Evolutionary conservation across 2,329 filamentous ascomycete species (phyloP).

Genomic region (Stemphylium vesicarium): DNA sequence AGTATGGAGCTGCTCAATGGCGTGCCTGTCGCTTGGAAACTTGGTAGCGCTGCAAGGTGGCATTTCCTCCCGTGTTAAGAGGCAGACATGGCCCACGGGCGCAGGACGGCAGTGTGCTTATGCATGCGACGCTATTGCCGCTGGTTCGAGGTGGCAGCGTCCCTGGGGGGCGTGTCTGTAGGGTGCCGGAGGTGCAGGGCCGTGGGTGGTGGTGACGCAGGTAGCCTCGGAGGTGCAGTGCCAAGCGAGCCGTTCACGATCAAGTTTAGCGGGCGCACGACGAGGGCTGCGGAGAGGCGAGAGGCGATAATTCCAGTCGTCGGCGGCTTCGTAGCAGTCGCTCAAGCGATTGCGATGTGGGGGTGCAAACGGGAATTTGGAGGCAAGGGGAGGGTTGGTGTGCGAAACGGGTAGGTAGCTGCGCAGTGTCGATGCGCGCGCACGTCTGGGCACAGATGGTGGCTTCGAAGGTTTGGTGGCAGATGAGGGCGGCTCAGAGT

Average conservation of each 20-base stretch:
- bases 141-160: conserved; percentile 10
- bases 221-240: conserved; percentile 24
- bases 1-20: neutral
- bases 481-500: neutral
- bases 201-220: conserved; percentile 34
- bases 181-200: conserved; percentile 17
- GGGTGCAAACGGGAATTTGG: conserved; percentile 4
- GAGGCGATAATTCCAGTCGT: conserved; percentile 3
- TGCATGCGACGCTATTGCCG: conserved; percentile 28
- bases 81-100: conserved; percentile 30
- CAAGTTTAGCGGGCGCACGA: conserved; percentile 5
- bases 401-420: conserved; percentile 30
- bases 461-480: conserved; percentile 1
- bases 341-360: conserved; percentile 16
- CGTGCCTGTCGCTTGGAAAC: conserved; percentile 4
- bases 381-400: conserved; percentile 23
- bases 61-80: conserved; percentile 13
- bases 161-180: conserved; percentile 11
- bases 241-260: conserved; percentile 26
- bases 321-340: conserved; percentile 3
- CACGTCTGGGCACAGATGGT: conserved; percentile 13
- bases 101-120: conserved; percentile 9
- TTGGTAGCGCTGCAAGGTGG: conserved; percentile 11
- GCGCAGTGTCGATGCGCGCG: conserved; percentile 16
- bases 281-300: neutral